Base-by-base conservation (phyloP, 2,329 filamentous ascomycete genomes). In the Penicillium sumatraense region DNA sequence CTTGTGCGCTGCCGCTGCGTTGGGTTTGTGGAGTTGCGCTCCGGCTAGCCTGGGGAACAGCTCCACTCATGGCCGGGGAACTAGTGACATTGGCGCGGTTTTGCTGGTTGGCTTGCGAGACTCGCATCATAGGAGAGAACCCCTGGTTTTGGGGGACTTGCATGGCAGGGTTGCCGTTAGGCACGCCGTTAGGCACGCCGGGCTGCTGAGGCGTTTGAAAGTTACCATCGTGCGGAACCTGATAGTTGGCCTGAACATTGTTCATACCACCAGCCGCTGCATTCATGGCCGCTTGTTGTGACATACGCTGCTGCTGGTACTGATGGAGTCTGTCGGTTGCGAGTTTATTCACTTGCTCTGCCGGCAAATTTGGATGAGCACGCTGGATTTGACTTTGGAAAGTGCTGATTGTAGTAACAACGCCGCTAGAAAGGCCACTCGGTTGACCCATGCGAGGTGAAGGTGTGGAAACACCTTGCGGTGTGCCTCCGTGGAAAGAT, bases 321-420 rank as follows among this genome's bases (percentile, higher is more conserved):
- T 77, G 73, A 56, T 77, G 72, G 36, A 84, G 70, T 45, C 80
- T 76, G 33, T 84, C 79, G 1, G 78, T 81, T 3, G 83, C 81
- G 58, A 83, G 67, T 36, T 78, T 77, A 53, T 75, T 79, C 9
- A 86, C 74, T 66, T 86, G 81, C 23, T 86, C 83, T 3, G 78
- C 75, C 1, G 80, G 73, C 58, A 83, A 71, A 51, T 78, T 76
- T 1, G 83, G 83, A 59, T 83, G 78, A 60, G 70, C 78, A 51
- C 73, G 73, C 59, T 81, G 79, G 14, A 85, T 77, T 35, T 81
- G 79, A 57, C 78, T 81, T 55, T 80, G 76, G 51, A 84, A 78
- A 54, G 76, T 79, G 52, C 79, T 81, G 54, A 86, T 81, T 8
- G 80, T 79, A 13, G 83, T 82, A 41, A 84, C 78, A 61, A 82